Conservation (phyloP, 1,284 basidiomycete genomes). For the Ceratobasidium theobromae region DNA sequence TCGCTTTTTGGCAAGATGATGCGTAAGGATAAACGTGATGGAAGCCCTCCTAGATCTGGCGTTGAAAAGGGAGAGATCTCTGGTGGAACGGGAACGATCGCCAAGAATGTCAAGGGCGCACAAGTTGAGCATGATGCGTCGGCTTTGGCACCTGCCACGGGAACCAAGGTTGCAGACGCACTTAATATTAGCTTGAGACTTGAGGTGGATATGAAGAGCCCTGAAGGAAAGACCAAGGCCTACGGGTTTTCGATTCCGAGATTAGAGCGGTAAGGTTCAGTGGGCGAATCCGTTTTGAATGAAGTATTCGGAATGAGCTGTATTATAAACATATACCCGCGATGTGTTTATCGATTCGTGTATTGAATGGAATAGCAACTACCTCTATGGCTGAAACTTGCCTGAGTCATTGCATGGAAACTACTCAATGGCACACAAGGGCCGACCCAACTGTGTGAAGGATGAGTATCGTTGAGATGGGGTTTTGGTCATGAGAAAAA, state of each 20-base stretch:
- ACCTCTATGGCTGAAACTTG: too few species aligned
- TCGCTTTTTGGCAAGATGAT: conserved; percentile 7
- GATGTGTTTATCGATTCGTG: too few species aligned
- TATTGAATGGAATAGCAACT: too few species aligned
- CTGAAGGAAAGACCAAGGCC: conserved; percentile 38
- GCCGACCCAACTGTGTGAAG: too few species aligned
- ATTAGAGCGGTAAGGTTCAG: conserved; percentile 35
- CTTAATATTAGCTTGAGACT: conserved; percentile 38
- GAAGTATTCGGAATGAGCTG: too few species aligned
- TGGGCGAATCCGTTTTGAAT: too few species aligned
- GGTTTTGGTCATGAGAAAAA: too few species aligned
- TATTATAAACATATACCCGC: too few species aligned
- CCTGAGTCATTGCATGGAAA: too few species aligned
- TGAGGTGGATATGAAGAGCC: conserved; percentile 38
- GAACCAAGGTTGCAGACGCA: conserved; percentile 37
- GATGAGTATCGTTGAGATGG: too few species aligned
- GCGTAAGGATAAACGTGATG: not conserved
- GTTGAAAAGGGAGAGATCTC: conserved; percentile 34
- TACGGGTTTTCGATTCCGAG: conserved; percentile 39
- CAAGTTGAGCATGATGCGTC: conserved; percentile 35
- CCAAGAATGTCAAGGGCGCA: conserved; percentile 36
- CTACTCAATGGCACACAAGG: too few species aligned
- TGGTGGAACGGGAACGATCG: conserved; percentile 33
- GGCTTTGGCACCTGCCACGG: conserved; percentile 36
- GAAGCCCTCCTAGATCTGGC: not conserved